A percentile compares a stretch with the other conserved stretches of the same genome.
Evolutionary conservation across 306 rosid genomes (phyloP).

Genomic region (Cajanus cajan): DNA sequence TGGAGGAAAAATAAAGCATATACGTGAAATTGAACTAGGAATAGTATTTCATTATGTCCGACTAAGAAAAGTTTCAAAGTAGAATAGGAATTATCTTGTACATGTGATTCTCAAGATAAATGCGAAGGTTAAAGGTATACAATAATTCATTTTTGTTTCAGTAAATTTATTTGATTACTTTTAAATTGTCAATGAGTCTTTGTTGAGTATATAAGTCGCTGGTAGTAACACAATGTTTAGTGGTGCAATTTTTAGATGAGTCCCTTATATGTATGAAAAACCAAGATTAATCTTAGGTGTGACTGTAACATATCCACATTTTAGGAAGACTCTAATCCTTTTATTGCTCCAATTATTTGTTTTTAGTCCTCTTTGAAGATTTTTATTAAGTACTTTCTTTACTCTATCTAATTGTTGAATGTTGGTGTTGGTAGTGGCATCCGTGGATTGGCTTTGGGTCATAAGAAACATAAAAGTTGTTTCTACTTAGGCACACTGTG

Average conservation of each 20-base stretch:
- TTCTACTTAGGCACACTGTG: constrained; percentile 58
- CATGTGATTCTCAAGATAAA: constrained; percentile 72
- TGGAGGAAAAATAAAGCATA: too few species aligned
- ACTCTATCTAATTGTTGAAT: neutral
- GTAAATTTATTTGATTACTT: neutral
- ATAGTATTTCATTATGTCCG: neutral
- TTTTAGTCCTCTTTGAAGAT: neutral
- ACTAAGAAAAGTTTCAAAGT: constrained; percentile 42
- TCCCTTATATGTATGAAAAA: constrained; percentile 50
- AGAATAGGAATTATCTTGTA: constrained; percentile 61
- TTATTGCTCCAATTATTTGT: constrained; percentile 63
- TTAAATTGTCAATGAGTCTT: neutral
- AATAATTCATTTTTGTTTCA: neutral
- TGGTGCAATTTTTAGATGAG: constrained; percentile 50
- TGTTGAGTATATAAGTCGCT: constrained; percentile 50
- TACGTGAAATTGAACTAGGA: too few species aligned
- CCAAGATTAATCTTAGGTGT: constrained; percentile 87
- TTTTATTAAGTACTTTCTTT: neutral
- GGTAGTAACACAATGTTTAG: constrained; percentile 62
- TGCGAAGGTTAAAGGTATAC: constrained; percentile 55
- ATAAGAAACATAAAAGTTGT: constrained; percentile 61
- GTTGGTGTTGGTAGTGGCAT: constrained; percentile 68
- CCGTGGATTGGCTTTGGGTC: constrained; percentile 85
- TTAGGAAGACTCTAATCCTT: constrained; percentile 62
- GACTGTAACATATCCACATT: constrained; percentile 75